These are phyloP conservation scores for Lycium barbarum DNA, from an alignment of 257 asterid genomes.

Conservation along the genomic window DNA sequence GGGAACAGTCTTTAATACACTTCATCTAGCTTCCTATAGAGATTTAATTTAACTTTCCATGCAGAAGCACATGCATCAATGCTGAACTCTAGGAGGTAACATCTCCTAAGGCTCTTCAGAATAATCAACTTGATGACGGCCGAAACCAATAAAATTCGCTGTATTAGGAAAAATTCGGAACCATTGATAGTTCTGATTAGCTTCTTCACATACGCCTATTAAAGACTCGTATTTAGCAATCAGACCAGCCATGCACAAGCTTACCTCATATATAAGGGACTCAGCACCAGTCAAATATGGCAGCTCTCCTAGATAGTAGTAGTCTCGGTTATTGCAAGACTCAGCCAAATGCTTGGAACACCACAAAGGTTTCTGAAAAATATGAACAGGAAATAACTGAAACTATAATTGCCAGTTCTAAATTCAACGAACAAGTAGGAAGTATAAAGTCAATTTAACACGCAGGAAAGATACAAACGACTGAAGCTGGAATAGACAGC, in stretches of 20 bases:
- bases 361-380: constrained; percentile 83
- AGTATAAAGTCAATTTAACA: not conserved
- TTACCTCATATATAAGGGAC: constrained; percentile 86
- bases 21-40: not conserved
- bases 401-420: no score
- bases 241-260: not conserved
- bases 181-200: not conserved
- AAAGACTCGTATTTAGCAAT: not conserved
- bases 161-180: not conserved
- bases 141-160: not conserved
- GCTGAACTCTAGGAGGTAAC: not conserved
- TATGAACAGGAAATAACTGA: no score
- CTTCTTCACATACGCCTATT: not conserved
- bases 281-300: constrained; percentile 72
- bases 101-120: not conserved
- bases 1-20: not conserved
- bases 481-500: constrained; percentile 23
- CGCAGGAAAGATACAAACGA: not conserved
- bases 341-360: constrained; percentile 54
- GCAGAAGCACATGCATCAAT: not conserved
- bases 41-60: not conserved
- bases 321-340: constrained; percentile 68
- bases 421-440: no score
- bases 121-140: constrained; percentile 1
- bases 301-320: constrained; percentile 84